phyloP scores from a whole-genome alignment of 306 rosid species.

The Datisca glomerata region DNA sequence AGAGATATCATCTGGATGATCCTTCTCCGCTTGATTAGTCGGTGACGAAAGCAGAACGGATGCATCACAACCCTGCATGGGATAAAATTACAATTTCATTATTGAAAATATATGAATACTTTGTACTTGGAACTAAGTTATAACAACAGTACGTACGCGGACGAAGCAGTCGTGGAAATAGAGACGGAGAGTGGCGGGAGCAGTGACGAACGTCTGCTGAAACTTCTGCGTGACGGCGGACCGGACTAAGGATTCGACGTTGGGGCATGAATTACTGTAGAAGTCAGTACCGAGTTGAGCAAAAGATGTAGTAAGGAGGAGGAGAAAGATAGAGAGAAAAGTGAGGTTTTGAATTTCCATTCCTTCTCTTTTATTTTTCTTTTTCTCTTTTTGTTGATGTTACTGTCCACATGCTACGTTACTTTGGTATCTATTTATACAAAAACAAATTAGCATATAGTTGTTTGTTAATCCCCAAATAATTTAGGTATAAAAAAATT shows the following conservation, averaged over 20 bases:
- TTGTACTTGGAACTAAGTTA: background rate
- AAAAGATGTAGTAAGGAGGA: conserved; percentile 21
- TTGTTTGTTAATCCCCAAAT: too few species aligned
- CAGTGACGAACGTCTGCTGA: conserved; percentile 64
- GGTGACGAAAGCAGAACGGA: background rate
- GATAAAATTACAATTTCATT: background rate
- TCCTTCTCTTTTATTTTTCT: too few species aligned
- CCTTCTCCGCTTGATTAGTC: background rate
- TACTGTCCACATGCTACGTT: too few species aligned
- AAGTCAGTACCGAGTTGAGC: conserved; percentile 47
- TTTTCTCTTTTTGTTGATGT: too few species aligned
- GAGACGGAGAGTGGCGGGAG: conserved; percentile 83
- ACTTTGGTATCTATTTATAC: too few species aligned
- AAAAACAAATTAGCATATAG: too few species aligned
- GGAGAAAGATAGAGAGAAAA: conserved; percentile 4
- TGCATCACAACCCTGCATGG: background rate
- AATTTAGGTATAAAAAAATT: too few species aligned
- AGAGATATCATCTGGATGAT: background rate
- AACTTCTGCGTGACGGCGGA: conserved; percentile 49
- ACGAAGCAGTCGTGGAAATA: conserved; percentile 92
- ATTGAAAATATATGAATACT: too few species aligned
- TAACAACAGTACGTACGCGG: conserved; percentile 22
- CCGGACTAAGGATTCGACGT: conserved; percentile 57
- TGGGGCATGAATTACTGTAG: conserved; percentile 61
- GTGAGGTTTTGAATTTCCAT: too few species aligned